phyloP scores from a whole-genome alignment of 257 asterid genomes.

The Lavandula angustifolia region DNA sequence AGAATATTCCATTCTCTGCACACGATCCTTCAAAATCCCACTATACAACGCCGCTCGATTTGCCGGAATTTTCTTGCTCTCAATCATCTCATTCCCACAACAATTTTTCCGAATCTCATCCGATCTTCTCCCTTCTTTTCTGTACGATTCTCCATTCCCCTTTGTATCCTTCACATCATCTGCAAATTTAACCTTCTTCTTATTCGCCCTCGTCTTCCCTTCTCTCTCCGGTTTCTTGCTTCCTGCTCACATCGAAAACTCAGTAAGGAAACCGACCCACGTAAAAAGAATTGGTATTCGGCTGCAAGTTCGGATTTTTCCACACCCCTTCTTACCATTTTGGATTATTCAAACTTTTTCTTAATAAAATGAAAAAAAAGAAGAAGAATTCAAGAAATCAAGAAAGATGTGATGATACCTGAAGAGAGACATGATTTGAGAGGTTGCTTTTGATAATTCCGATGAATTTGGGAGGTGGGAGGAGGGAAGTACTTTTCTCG shows the following conservation, averaged over 20 bases:
- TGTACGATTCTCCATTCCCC: constrained; percentile 53
- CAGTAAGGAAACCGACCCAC: neutral
- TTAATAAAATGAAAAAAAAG: neutral
- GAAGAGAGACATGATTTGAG: constrained; percentile 64
- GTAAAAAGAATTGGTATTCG: no score
- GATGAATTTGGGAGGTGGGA: neutral
- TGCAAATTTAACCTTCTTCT: constrained; percentile 64
- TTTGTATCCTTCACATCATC: constrained; percentile 68
- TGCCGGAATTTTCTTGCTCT: constrained; percentile 46
- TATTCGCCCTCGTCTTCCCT: neutral
- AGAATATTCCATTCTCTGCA: constrained; percentile 46
- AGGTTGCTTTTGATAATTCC: neutral
- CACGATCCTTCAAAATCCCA: constrained; percentile 67
- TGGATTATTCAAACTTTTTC: neutral
- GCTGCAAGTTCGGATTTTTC: no score
- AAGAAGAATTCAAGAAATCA: neutral
- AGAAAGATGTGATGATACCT: constrained; percentile 37
- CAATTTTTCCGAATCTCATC: constrained; percentile 10
- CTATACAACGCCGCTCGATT: constrained; percentile 67
- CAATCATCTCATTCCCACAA: constrained; percentile 41
- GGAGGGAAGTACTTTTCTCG: constrained; percentile 42
- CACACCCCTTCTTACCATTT: neutral
- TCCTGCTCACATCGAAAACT: constrained; percentile 22
- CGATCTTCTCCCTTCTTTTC: constrained; percentile 35
- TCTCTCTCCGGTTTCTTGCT: constrained; percentile 33